A percentile compares a stretch with the other conserved stretches of the same genome.
These are phyloP conservation scores for Kuraishia piskuri DNA, from an alignment of 805 yeast species.

Conservation along the genomic window DNA sequence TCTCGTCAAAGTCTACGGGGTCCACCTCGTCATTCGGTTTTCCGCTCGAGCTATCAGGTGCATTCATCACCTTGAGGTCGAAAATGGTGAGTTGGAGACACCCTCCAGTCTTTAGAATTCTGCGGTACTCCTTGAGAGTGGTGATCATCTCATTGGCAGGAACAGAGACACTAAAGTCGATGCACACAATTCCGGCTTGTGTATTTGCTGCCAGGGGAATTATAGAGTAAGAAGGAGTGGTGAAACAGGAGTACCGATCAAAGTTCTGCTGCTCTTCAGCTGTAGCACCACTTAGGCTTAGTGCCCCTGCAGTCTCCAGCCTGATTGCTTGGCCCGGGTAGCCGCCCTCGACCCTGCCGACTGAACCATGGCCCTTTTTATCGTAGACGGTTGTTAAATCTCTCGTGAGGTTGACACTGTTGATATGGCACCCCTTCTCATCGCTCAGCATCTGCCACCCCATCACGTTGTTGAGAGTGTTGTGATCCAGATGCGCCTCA, in stretches of 20 bases:
- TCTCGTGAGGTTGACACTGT: conserved; percentile 18
- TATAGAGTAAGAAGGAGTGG: conserved; percentile 14
- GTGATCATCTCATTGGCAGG: conserved; percentile 10
- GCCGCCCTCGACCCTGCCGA: conserved; percentile 7
- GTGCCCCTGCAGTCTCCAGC: neutral
- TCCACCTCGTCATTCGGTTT: neutral
- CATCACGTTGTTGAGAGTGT: conserved; percentile 17
- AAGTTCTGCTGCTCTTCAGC: conserved; percentile 17
- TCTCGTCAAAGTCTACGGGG: conserved; percentile 8
- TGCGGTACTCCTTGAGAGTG: conserved; percentile 17
- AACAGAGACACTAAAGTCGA: conserved; percentile 16
- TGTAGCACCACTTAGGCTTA: conserved; percentile 1
- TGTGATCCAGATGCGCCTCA: neutral
- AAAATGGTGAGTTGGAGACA: conserved; percentile 18
- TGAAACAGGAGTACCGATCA: conserved; percentile 22
- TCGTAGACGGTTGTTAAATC: conserved; percentile 15
- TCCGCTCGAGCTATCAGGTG: neutral
- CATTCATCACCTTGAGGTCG: conserved; percentile 14
- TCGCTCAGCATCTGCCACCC: conserved; percentile 25
- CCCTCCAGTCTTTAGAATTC: conserved; percentile 23
- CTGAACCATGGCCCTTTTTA: conserved; percentile 13
- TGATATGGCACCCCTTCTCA: conserved; percentile 16
- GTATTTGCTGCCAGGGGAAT: conserved; percentile 19
- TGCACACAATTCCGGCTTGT: conserved; percentile 19
- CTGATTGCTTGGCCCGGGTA: neutral